Evolutionary conservation across 306 rosid genomes (phyloP).

Genomic region (Ceratonia siliqua): DNA sequence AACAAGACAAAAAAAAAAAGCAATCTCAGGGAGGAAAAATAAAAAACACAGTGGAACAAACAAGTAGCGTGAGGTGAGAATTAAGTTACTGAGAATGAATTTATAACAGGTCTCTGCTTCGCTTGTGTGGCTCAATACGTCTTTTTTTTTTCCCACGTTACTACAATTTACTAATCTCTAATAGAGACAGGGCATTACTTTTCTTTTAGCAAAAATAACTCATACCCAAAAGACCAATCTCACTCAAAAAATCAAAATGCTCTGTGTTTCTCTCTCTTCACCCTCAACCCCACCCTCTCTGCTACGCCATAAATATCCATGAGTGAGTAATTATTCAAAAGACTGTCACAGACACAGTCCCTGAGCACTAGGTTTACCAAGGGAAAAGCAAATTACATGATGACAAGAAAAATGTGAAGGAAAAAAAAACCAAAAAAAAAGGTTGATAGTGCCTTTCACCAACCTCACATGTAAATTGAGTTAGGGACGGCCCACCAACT

Average conservation of each 20-base stretch:
- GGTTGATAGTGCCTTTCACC: conserved; percentile 72
- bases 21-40: not conserved
- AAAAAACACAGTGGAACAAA: conserved; percentile 15
- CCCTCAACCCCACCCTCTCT: too few species aligned
- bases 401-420: not conserved
- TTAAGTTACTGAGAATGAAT: conserved; percentile 57
- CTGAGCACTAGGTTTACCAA: conserved; percentile 26
- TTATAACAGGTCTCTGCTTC: conserved; percentile 57
- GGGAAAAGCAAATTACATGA: conserved; percentile 25
- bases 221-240: not conserved
- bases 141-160: conserved; percentile 20
- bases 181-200: conserved; percentile 66
- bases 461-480: conserved; percentile 66
- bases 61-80: conserved; percentile 56
- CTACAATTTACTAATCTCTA: conserved; percentile 18
- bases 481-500: conserved; percentile 60
- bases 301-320: conserved; percentile 53
- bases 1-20: conserved; percentile 10
- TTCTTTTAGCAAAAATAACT: conserved; percentile 41
- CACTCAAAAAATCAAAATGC: too few species aligned
- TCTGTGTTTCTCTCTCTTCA: too few species aligned
- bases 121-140: conserved; percentile 32
- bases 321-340: conserved; percentile 43
- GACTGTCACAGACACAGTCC: conserved; percentile 37
- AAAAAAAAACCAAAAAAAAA: conserved; percentile 13